Percentiles rank a stretch among this genome's conserved stretches.
phyloP scores from a whole-genome alignment of 1,139 yeast species.

The Saccharomycopsis hybrid region DNA sequence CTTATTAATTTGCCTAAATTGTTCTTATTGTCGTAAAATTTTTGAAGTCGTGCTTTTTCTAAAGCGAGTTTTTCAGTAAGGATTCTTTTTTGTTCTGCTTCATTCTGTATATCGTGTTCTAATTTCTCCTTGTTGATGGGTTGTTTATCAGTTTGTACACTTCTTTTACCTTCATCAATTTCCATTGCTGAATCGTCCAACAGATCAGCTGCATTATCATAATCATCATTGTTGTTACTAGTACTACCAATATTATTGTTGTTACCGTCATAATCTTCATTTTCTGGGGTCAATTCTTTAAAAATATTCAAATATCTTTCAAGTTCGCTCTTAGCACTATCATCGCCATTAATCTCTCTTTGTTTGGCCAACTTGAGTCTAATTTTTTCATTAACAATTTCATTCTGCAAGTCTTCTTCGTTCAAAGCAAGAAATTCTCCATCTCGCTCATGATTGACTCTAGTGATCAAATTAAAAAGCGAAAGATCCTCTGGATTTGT shows the following conservation, averaged over 20 bases:
- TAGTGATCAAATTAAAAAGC: conserved; percentile 8
- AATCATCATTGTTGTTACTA: not conserved
- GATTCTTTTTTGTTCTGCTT: conserved; percentile 1
- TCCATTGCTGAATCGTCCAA: conserved; percentile 22
- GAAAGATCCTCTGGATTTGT: conserved; percentile 26
- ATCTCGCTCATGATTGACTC: conserved; percentile 14
- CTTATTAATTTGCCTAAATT: conserved; percentile 52
- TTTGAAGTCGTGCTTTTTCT: conserved; percentile 31
- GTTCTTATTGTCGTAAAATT: conserved; percentile 48
- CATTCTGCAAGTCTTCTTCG: conserved; percentile 47
- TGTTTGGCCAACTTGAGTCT: not conserved
- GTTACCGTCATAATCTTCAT: conserved; percentile 2
- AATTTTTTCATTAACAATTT: conserved; percentile 31
- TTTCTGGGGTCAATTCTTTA: conserved; percentile 22
- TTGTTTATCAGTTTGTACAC: too few relatives aligned
- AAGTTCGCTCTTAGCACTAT: conserved; percentile 3
- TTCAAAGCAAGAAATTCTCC: conserved; percentile 32
- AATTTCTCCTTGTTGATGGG: too few relatives aligned
- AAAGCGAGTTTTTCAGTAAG: conserved; percentile 15
- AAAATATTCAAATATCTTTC: conserved; percentile 7
- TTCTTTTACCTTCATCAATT: conserved; percentile 21
- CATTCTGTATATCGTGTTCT: too few relatives aligned
- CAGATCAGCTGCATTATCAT: too few relatives aligned
- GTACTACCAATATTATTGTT: not conserved
- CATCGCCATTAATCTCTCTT: conserved; percentile 3